These are phyloP conservation scores for Fusarium palustre DNA, from an alignment of 2,329 filamentous ascomycete species.

Conservation along the genomic window DNA sequence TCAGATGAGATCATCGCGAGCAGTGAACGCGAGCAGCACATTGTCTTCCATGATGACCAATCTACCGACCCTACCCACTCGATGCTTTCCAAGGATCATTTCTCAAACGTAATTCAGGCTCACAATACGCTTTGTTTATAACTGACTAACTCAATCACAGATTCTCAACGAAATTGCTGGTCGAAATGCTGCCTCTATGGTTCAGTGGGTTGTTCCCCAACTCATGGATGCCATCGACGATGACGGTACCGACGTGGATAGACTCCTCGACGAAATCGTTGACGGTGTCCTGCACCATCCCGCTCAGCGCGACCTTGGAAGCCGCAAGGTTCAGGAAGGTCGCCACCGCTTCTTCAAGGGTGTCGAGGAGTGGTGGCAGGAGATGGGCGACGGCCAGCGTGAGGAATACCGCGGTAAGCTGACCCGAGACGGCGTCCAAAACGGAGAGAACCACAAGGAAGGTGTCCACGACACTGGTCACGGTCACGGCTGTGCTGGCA, in stretches of 20 bases:
- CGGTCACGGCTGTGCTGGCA: constrained; percentile 83
- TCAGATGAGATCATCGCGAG: constrained; percentile 89
- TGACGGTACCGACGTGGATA: constrained; percentile 74
- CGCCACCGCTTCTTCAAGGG: constrained; percentile 82
- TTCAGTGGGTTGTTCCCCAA: constrained; percentile 90
- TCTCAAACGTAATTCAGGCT: constrained; percentile 74
- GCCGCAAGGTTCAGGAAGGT: constrained; percentile 78
- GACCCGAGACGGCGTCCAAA: constrained; percentile 79
- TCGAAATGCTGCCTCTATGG: constrained; percentile 79
- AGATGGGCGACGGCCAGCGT: constrained; percentile 71
- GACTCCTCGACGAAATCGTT: constrained; percentile 80
- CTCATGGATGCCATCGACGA: constrained; percentile 90
- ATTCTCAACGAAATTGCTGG: constrained; percentile 90
- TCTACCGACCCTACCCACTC: constrained; percentile 89
- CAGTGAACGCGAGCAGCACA: constrained; percentile 83
- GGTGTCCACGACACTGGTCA: constrained; percentile 86
- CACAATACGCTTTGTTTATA: background rate
- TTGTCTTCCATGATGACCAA: constrained; percentile 85
- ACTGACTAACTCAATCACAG: constrained; percentile 46
- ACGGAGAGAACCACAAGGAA: constrained; percentile 86
- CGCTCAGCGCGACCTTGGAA: constrained; percentile 76
- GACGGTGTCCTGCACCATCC: constrained; percentile 89
- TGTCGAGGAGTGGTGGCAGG: constrained; percentile 85
- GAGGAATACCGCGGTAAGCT: constrained; percentile 79
- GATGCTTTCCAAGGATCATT: constrained; percentile 96